Percentiles rank a stretch among this genome's conserved stretches.
These are phyloP conservation scores for Sicyos baderoa DNA, from an alignment of 306 rosid species.

Conservation along the genomic window DNA sequence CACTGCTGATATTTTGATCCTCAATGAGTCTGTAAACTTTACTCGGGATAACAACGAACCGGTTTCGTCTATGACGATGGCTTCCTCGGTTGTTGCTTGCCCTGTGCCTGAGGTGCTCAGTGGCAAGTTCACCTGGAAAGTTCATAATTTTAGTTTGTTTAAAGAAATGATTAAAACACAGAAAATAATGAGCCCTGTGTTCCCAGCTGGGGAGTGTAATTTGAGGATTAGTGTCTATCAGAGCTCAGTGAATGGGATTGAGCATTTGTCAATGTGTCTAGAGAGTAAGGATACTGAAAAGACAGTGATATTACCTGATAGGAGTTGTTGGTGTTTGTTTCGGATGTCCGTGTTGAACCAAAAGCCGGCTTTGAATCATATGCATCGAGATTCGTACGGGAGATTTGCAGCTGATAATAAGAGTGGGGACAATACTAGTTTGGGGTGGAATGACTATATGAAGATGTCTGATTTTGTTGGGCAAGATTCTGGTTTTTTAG, in stretches of 20 bases:
- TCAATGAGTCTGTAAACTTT: constrained; percentile 81
- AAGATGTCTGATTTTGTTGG: constrained; percentile 88
- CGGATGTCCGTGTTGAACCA: constrained; percentile 93
- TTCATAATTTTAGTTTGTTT: constrained; percentile 80
- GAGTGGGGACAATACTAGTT: constrained; percentile 93
- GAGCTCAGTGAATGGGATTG: constrained; percentile 84
- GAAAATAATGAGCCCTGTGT: constrained; percentile 98
- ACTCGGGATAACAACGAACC: constrained; percentile 75
- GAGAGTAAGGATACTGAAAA: constrained; percentile 98
- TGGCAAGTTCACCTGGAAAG: constrained; percentile 99
- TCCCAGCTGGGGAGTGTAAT: constrained; percentile 98
- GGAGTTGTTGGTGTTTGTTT: constrained; percentile 99
- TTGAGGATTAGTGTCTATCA: constrained; percentile 97
- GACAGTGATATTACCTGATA: constrained; percentile 68
- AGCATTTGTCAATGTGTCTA: constrained; percentile 93
- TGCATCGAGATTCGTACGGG: constrained; percentile 96
- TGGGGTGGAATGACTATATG: constrained; percentile 99
- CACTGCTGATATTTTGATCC: constrained; percentile 81
- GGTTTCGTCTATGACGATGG: constrained; percentile 25
- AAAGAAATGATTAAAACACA: constrained; percentile 92
- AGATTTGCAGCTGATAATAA: constrained; percentile 94
- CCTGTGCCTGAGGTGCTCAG: constrained; percentile 74
- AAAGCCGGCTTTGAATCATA: constrained; percentile 83
- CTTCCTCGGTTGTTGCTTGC: constrained; percentile 49
- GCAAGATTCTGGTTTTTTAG: constrained; percentile 66